Percentiles rank a stretch among this genome's conserved stretches.
These are phyloP conservation scores for Alternaria tenuissima DNA, from an alignment of 2,329 filamentous ascomycete species.

Conservation along the genomic window DNA sequence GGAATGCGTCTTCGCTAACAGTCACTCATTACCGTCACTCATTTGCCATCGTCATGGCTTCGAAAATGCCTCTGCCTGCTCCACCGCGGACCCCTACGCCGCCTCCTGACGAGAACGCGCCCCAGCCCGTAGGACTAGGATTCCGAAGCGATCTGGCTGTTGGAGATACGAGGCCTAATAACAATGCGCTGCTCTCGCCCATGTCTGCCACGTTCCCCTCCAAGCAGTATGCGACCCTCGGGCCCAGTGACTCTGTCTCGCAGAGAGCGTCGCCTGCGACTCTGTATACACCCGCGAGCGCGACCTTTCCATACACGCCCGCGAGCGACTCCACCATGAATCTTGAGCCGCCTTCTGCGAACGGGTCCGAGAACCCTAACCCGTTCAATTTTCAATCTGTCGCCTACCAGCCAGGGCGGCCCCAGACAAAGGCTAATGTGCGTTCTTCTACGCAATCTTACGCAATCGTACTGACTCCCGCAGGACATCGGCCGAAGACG, in stretches of 20 bases:
- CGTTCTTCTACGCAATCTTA: conserved; percentile 1
- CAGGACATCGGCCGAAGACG: conserved; percentile 90
- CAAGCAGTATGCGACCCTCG: conserved; percentile 46
- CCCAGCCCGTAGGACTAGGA: conserved; percentile 43
- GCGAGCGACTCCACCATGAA: conserved; percentile 39
- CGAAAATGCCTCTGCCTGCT: conserved; percentile 65
- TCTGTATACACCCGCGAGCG: conserved; percentile 45
- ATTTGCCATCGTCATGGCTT: conserved; percentile 61
- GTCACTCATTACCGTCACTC: conserved; percentile 30
- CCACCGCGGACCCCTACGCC: conserved; percentile 72
- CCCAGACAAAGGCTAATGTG: conserved; percentile 73
- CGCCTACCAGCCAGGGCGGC: conserved; percentile 61
- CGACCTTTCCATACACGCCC: conserved; percentile 46
- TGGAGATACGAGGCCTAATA: conserved; percentile 36
- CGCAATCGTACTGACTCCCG: conserved; percentile 33
- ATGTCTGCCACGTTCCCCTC: conserved; percentile 51
- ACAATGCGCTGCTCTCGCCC: conserved; percentile 48
- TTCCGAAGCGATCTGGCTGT: conserved; percentile 42
- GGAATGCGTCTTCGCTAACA: conserved; percentile 25
- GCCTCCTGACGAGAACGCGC: conserved; percentile 62
- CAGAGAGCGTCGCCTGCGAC: conserved; percentile 44
- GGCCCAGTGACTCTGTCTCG: conserved; percentile 46
- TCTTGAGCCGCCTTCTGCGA: conserved; percentile 40
- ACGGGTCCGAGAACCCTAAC: conserved; percentile 57
- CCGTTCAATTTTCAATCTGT: conserved; percentile 94